Evolutionary conservation across 805 yeast genomes (phyloP), one percentile per base, ranked within the genome.

Genomic region (Candida silvatica): DNA sequence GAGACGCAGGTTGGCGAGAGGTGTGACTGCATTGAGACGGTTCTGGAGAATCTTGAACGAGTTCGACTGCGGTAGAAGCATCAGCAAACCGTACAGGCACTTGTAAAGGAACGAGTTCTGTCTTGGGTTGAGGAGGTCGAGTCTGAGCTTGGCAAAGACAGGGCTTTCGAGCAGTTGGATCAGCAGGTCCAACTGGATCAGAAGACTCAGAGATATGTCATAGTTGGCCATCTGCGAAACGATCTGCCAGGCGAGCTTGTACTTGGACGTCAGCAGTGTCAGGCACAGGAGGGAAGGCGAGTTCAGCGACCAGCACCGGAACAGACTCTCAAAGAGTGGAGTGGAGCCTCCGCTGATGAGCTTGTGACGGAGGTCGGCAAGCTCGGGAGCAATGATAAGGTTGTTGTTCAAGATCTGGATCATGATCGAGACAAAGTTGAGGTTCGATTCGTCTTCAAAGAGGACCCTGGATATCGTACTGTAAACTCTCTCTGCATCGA

Each of bases 161-260:
- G 97, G 97, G 2, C 94, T 80, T 56, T 92, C 98, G 12, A 92
- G 63, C 20, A 90, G 61, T 55, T 92, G 97, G 6, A 92, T 94
- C 27, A 92, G 63, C 20, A 87, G 72, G 59, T 92, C 98, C 34
- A 92, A 65, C 49, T 92, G 97, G 1, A 92, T 77, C 35, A 92
- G 66, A 26, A 85, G 69, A 40, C 77, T 80, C 27, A 87, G 78
- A 0, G 82, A 76, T 11, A 86, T 74, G 45, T 92, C 97, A 59
- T 75, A 74, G 39, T 85, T 84, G 1, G 85, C 88, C 44, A 88
- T 66, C n/a, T 72, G 73, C 46, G 82, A 80, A 24, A 92, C 70
- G 1, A 90, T 81, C n/a, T 77, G 64, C 52, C 77, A 90, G 0
- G 95, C 92, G 40, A 88, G 67, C 50, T 86, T 92, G 54, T 92